Base-by-base conservation (phyloP, 345 rosid genomes). In the Geranium rotundifolium region DNA sequence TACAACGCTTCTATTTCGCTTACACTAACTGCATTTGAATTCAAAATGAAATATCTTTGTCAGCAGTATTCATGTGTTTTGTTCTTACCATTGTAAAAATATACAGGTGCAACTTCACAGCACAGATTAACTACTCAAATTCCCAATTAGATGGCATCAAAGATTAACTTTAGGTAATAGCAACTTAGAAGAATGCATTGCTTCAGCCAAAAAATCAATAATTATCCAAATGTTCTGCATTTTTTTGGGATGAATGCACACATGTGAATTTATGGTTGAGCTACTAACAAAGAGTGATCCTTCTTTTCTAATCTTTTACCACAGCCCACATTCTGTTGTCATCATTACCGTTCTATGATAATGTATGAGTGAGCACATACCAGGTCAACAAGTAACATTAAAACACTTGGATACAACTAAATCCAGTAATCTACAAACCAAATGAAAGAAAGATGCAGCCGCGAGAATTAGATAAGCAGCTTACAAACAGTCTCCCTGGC, bases 1-100 rank as follows among this genome's bases (percentile, higher is more conserved):
- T 89, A 89, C 59, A 91, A 75, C 67, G 98, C 95, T 61, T 91
- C 98, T 65, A 91, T 85, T 76, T 91, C 96, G 72, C 95, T 91
- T 63, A 89, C 92, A 63, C 92, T 84, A 73, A 91, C 96, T 91
- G 90, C 80, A 77, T 4, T 67, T 23, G 41, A 61, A 52, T 2
- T 31, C 3, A 61, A 20, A 23, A 46, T 49, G 69, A 39, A 56
- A 7, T 2, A 56, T 34, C 50, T 41, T 41, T 4, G 50, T 41
- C 50, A 41, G 14, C 50, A 41, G 5, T 41, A 34, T 4, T 34
- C 8, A 34, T 34, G 41, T 34, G 50, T 12, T 7, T 31, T 31
- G 4, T 41, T 41, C 1, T 3, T 41, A 41, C 50, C 5, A 13
- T 31, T 41, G 50, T 1, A 4, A 41, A 41, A 41, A 41, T 12